A percentile compares a stretch with the other conserved stretches of the same genome.
These are phyloP conservation scores for Gossypium trilobum DNA, from an alignment of 441 rosid genomes.

Conservation along the genomic window DNA sequence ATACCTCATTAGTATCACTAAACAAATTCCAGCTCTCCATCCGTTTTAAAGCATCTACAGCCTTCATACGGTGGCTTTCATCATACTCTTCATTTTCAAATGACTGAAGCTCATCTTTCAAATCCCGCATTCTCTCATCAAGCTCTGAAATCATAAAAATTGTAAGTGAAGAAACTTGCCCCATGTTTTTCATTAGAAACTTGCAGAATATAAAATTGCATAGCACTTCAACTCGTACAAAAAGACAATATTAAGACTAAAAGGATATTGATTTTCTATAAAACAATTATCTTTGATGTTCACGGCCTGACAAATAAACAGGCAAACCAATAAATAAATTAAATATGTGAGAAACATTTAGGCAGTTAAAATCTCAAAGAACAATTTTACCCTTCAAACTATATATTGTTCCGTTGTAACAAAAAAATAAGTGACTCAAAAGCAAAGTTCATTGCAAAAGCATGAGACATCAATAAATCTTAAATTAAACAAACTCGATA, in stretches of 20 bases:
- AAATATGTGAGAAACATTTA: background rate
- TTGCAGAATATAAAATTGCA: constrained; percentile 4
- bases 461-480: background rate
- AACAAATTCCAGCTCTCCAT: constrained; percentile 98
- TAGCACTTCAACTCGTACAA: background rate
- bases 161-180: constrained; percentile 1
- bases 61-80: constrained; percentile 73
- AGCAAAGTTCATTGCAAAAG: background rate
- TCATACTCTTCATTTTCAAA: constrained; percentile 82
- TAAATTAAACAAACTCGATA: background rate
- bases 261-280: background rate
- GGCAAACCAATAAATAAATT: background rate
- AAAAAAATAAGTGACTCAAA: background rate
- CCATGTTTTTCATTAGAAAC: constrained; percentile 7
- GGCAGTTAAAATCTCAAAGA: background rate
- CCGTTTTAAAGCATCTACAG: constrained; percentile 67
- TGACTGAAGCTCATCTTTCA: constrained; percentile 86
- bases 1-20: constrained; percentile 73
- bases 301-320: background rate
- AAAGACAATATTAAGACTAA: background rate
- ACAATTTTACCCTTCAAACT: background rate
- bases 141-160: constrained; percentile 53
- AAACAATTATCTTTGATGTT: background rate
- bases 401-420: background rate
- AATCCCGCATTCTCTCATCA: constrained; percentile 91